Percentiles rank a stretch among this genome's conserved stretches.
These are phyloP conservation scores for Leccinum broughii DNA, from an alignment of 768 basidiomycete species.

Conservation along the genomic window DNA sequence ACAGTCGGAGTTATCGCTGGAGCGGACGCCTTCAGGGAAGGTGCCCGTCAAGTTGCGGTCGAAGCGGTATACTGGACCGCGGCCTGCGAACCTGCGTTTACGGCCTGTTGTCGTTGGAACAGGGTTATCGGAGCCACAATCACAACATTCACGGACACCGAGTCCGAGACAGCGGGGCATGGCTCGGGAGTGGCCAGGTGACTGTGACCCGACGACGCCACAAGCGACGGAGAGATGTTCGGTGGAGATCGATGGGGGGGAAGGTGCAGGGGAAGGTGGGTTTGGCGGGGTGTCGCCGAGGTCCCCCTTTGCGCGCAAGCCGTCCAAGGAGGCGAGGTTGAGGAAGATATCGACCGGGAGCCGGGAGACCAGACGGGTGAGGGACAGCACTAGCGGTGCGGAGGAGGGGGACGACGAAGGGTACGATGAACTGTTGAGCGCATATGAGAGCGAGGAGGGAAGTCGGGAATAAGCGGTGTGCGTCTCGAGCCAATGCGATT, in stretches of 20 bases:
- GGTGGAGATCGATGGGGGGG: conserved; percentile 27
- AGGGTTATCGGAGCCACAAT: conserved; percentile 30
- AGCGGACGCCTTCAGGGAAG: conserved; percentile 35
- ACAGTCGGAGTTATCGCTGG: conserved; percentile 40
- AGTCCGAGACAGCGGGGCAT: conserved; percentile 51
- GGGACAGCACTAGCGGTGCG: conserved; percentile 55
- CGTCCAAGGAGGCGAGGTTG: conserved; percentile 33
- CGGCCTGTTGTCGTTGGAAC: conserved; percentile 24
- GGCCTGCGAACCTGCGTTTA: conserved; percentile 50
- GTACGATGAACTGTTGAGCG: conserved; percentile 75
- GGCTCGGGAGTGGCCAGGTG: conserved; percentile 53
- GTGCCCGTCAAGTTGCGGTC: conserved; percentile 48
- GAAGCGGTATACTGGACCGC: conserved; percentile 45
- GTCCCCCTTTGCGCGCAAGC: conserved; percentile 30
- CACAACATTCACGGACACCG: conserved; percentile 32
- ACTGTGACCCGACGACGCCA: conserved; percentile 53
- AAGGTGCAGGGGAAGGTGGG: background rate
- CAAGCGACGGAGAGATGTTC: conserved; percentile 55
- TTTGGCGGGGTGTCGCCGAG: conserved; percentile 20
- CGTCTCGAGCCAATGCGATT: background rate
- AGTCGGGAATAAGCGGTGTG: conserved; percentile 25
- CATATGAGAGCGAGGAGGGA: conserved; percentile 77
- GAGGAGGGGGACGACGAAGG: conserved; percentile 78
- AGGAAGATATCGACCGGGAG: conserved; percentile 51
- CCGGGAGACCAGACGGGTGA: conserved; percentile 38